Percentiles rank a stretch among this genome's conserved stretches.
phyloP scores from a whole-genome alignment of 164 flowering plant species.

The Stephania yunnanensis region DNA sequence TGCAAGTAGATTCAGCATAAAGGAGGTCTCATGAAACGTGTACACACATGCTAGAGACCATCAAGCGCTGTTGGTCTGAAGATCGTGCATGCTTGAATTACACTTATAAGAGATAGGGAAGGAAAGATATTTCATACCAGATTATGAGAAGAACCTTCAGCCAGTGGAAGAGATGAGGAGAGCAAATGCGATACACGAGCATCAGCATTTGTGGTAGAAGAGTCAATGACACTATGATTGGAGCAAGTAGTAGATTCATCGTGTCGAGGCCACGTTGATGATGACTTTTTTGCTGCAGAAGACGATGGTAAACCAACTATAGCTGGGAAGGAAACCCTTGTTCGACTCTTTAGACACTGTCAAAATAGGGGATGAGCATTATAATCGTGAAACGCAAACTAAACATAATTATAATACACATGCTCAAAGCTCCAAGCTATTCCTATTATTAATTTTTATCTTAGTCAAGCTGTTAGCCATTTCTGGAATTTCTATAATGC shows the following conservation, averaged over 20 bases:
- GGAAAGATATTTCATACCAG: constrained; percentile 26
- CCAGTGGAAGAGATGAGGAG: constrained; percentile 23
- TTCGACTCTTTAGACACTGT: constrained; percentile 30
- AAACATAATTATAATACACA: not conserved
- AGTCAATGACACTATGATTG: constrained; percentile 19
- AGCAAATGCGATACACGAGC: constrained; percentile 17
- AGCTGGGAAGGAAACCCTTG: constrained; percentile 26
- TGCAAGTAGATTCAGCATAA: too few relatives aligned
- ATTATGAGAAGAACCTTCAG: constrained; percentile 29
- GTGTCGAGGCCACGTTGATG: constrained; percentile 32
- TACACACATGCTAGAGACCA: too few relatives aligned
- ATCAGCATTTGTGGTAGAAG: constrained; percentile 21
- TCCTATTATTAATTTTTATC: not conserved
- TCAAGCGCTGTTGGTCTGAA: too few relatives aligned
- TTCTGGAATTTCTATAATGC: not conserved
- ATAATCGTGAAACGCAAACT: not conserved
- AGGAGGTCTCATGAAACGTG: too few relatives aligned
- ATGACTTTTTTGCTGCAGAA: constrained; percentile 23
- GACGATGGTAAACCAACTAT: constrained; percentile 24
- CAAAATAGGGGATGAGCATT: constrained; percentile 1
- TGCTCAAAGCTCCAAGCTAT: not conserved
- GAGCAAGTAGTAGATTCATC: constrained; percentile 20
- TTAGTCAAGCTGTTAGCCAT: not conserved
- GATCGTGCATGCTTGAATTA: too few relatives aligned
- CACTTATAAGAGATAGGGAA: not conserved